Base-by-base conservation (phyloP, 805 yeast genomes). In the Lachancea sp. region DNA sequence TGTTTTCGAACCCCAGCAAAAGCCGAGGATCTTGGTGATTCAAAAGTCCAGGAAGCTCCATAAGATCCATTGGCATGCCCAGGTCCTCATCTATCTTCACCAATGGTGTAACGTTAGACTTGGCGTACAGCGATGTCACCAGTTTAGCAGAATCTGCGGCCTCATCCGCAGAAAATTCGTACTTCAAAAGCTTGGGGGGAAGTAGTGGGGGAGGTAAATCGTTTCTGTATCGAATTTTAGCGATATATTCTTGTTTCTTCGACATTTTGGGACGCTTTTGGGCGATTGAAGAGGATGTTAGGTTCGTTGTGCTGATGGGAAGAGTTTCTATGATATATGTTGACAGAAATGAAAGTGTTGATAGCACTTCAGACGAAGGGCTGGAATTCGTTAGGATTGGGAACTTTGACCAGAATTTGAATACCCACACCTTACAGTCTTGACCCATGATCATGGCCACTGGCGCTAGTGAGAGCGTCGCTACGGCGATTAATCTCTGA, bases 161-260 rank as follows among this genome's bases (percentile, higher is more conserved):
- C 42, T 75, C 75, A 57, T 72, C 54, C 25, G 65, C 68, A 47
- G 51, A 54, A 4, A 47, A 56, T 31, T 67, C 62, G 52, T 81
- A 77, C 41, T 80, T 76, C 43, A 93, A 65, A 46, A 90, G 74
- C 62, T 85, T 87, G 26, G 99, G 97, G 38, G 95, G 88, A 49
- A 93, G 74, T 19, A 91, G 84, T 9, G 98, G 98, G 2, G 96
- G 90, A 5, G 99, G 99, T 19, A 93, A 72, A 57, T 79, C 85
- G 62, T 93, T 93, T 48, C 78, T 78, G 64, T 89, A 91, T 58
- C 95, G 77, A 44, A 85, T 78, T 54, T 84, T 82, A 38, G 95
- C 95, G 45, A 85, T 79, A 58, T 81, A 85, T 46, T 84, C 90
- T 60, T 83, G 90, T 61, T 81, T 78, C 50, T 60, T 68, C 1